phyloP scores from a whole-genome alignment of 176 grass and related monocot species.

The Carex parvula region DNA sequence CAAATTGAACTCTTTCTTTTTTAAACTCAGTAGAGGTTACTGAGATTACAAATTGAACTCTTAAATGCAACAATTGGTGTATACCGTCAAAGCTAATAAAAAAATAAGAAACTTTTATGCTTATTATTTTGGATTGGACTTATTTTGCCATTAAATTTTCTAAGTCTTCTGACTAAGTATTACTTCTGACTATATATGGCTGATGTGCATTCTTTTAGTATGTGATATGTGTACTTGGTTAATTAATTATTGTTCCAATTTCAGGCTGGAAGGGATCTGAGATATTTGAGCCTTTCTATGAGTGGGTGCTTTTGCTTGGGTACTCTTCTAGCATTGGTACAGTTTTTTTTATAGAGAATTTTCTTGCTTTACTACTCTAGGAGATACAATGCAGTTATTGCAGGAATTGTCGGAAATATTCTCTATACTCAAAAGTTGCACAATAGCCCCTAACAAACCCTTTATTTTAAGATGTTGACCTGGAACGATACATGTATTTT shows the following conservation, averaged over 20 bases:
- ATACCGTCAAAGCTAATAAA: not conserved
- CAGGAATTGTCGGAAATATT: not conserved
- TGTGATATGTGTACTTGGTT: not conserved
- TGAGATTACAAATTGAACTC: not conserved
- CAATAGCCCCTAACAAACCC: not conserved
- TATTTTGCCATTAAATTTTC: not conserved
- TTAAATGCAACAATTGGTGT: not conserved
- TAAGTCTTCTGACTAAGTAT: too few species aligned
- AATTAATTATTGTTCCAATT: constrained; percentile 2
- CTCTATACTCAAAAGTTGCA: not conserved
- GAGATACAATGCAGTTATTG: not conserved
- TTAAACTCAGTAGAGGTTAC: too few species aligned
- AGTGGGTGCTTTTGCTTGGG: constrained; percentile 59
- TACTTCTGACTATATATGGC: not conserved
- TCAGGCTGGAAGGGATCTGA: constrained; percentile 94
- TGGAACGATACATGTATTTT: not conserved
- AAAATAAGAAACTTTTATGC: not conserved
- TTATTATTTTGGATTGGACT: not conserved
- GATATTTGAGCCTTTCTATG: constrained; percentile 90
- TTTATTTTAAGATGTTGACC: not conserved
- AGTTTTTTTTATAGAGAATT: constrained; percentile 9
- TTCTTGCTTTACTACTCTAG: not conserved
- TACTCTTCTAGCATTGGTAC: constrained; percentile 67
- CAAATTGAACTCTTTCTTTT: not conserved
- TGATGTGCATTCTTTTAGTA: not conserved